A percentile compares a stretch with the other conserved stretches of the same genome.
These are phyloP conservation scores for Ceratobasidium sp. DNA, from an alignment of 1,284 basidiomycete genomes.

Conservation along the genomic window DNA sequence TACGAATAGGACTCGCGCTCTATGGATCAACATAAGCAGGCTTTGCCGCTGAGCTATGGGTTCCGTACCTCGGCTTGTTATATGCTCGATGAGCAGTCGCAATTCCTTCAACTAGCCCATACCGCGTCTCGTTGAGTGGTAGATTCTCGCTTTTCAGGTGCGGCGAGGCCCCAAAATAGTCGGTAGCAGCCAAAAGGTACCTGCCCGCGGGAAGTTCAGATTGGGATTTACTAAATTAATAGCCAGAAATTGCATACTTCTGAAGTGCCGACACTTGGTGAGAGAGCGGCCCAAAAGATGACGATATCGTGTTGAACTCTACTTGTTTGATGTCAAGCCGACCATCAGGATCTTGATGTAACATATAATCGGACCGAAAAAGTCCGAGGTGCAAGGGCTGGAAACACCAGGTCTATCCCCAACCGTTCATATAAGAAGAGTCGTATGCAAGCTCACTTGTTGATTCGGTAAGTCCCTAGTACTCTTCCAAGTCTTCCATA, in stretches of 20 bases:
- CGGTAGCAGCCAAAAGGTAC: conserved; percentile 74
- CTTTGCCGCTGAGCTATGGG: neutral
- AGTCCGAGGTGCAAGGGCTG: conserved; percentile 89
- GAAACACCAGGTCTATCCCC: neutral
- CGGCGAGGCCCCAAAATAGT: conserved; percentile 74
- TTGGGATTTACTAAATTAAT: conserved; percentile 23
- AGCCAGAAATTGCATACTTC: conserved; percentile 64
- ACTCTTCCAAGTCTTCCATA: conserved; percentile 89
- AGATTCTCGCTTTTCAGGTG: conserved; percentile 70
- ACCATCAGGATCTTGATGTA: conserved; percentile 70
- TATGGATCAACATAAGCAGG: conserved; percentile 53
- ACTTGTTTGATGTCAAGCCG: conserved; percentile 84
- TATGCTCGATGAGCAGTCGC: conserved; percentile 86
- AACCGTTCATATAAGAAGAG: neutral
- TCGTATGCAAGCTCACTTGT: conserved; percentile 31
- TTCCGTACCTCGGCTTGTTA: conserved; percentile 62
- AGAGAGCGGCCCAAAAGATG: conserved; percentile 89
- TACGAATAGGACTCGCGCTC: conserved; percentile 87
- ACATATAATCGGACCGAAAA: conserved; percentile 96
- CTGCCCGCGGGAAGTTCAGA: conserved; percentile 58
- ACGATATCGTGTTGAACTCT: conserved; percentile 98
- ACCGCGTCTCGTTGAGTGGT: conserved; percentile 80
- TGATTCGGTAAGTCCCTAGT: conserved; percentile 65
- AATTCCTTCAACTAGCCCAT: conserved; percentile 80
- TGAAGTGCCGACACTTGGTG: conserved; percentile 83